Evolutionary conservation across 306 rosid species (phyloP), one percentile per base, ranked within the genome.

Genomic region (Quercus cerris): DNA sequence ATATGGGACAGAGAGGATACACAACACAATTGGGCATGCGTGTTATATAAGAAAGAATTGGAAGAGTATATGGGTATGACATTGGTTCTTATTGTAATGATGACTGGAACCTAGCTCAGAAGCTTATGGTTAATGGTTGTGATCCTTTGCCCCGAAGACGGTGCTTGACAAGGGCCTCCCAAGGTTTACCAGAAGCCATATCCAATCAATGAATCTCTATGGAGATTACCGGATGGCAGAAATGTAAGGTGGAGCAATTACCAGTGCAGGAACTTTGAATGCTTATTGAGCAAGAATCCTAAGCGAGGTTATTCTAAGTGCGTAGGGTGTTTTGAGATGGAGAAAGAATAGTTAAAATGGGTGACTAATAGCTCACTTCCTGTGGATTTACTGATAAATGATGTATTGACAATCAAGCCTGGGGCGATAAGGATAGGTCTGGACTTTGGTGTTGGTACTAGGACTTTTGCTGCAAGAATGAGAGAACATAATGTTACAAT

Each of bases 391-490:
- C 31, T 76, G 68, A 87, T 96, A 52, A 76, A 19, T 6, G 97
- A 90, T 13, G 88, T 90, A 17, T 74, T 93, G 81, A 78, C 75
- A 18, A 78, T 85, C 9, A 90, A 89, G 84, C 89, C 78, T 0
- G 89, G 93, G 20, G 97, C 88, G 88, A 85, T 96, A 15, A 88
- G 98, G 78, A 85, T 96, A 75, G 99, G 99, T 28, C 81, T 96
- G 58, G 99, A 93, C 67, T 88, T 83, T 75, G 93, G 98, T 3
- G 70, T 93, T 35, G 90, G 97, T 0, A 91, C 94, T 1, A 97
- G 98, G 79, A 91, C 92, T 58, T 96, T 93, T 78, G 99, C 97
- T 11, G 99, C 99, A 70, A 90, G 97, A 78, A 96, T 96, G 98
- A 90, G 90, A 83, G 99, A 93, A 76, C 73, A 84, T 4, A 87